These are phyloP conservation scores for Lactifluus rugatus DNA, from an alignment of 768 basidiomycete species.

Conservation along the genomic window DNA sequence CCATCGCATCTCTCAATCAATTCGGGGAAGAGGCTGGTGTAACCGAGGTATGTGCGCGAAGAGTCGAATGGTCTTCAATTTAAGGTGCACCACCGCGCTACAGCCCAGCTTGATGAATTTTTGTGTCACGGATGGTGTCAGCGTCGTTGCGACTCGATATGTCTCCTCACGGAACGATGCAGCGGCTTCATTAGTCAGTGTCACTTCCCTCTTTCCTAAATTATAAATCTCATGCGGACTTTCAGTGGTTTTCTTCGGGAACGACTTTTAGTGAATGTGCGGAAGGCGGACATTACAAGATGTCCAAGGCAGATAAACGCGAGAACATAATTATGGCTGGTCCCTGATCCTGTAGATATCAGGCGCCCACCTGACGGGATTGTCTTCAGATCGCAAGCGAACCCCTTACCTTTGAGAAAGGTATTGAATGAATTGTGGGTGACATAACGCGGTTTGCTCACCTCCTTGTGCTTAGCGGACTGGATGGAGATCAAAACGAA, in stretches of 20 bases:
- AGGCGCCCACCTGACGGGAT: not conserved
- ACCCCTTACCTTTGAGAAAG: conserved; percentile 93
- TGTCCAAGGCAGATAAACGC: conserved; percentile 91
- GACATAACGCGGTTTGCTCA: not conserved
- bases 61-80: not conserved
- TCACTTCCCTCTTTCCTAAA: not conserved
- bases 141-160: conserved; percentile 89
- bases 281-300: conserved; percentile 84
- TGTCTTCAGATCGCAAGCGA: conserved; percentile 67
- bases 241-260: conserved; percentile 91
- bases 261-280: conserved; percentile 88
- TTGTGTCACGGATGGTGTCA: conserved; percentile 91
- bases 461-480: conserved; percentile 47
- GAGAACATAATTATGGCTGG: conserved; percentile 90
- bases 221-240: not conserved
- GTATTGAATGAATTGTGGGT: conserved; percentile 28
- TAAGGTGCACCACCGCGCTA: conserved; percentile 2
- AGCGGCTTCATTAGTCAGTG: conserved; percentile 44
- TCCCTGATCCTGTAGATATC: conserved; percentile 10
- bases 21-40: conserved; percentile 65
- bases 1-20: conserved; percentile 68
- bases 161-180: conserved; percentile 87
- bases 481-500: conserved; percentile 99
- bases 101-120: conserved; percentile 92
- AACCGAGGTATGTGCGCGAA: conserved; percentile 44